Evolutionary conservation across 2,329 filamentous ascomycete genomes (phyloP), one percentile per base, ranked within the genome.

Genomic region (Ophiostoma sp.): DNA sequence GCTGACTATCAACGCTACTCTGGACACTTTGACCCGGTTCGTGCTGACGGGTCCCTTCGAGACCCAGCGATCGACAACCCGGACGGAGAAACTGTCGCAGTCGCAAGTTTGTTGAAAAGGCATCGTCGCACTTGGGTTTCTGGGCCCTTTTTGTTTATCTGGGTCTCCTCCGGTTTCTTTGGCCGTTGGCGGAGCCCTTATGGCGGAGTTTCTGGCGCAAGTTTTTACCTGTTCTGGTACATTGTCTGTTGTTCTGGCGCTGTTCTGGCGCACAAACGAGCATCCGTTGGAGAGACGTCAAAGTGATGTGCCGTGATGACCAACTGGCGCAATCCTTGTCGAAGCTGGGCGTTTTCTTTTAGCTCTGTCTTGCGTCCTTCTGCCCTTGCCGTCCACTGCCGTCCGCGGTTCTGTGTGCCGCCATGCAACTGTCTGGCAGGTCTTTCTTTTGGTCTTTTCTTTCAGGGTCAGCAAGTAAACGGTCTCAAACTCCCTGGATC

Each of bases 401-500:
- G n/a, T n/a, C n/a, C n/a, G n/a, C n/a, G n/a, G n/a, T n/a, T n/a
- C n/a, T n/a, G n/a, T n/a, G n/a, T n/a, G n/a, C n/a, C n/a, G 50
- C 50, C 50, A 8, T 55, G 3, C 50, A 55, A 55, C 50, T 28
- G 50, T 55, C 50, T 55, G 50, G 9, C 17, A 63, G 2, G 36
- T 66, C 61, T 45, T 19, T 25, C 59, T 22, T 12, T 42, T 42
- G 11, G 42, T 17, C 42, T 48, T 15, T 39, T 15, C 12, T 11
- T 55, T 12, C 28, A 4, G 36, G 31, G 57, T 61, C 7, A 28
- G n/a, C 17, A 28, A 61, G n/a, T 36, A 61, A 33, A 39, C 6
- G 33, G 59, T 39, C 59, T 22, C 19, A 64, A n/a, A 6, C 66
- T 52, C 66, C 45, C 66, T 69, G 28, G 66, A 69, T 69, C 66